phyloP scores from a whole-genome alignment of 495 filamentous ascomycete species.

The Hypoxylon lienhwacheense region DNA sequence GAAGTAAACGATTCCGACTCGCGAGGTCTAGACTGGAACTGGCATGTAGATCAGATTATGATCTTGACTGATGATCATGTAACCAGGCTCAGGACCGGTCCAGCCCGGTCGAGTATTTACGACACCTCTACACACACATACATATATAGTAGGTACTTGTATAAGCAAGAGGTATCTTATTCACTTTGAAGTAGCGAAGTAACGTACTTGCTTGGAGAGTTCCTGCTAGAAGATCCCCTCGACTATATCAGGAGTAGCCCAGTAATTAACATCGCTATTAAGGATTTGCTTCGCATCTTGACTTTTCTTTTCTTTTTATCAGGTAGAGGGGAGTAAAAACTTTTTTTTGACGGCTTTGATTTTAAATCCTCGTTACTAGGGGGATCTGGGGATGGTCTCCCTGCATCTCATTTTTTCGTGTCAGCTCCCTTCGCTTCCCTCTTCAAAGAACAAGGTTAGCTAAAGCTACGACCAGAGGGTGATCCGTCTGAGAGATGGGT shows the following conservation, averaged over 20 bases:
- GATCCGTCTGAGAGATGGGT: constrained; percentile 6
- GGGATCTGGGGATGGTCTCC: constrained; percentile 2
- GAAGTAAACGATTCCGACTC: constrained; percentile 23
- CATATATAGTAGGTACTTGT: neutral
- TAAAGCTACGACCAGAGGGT: constrained; percentile 18
- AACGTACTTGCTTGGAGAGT: constrained; percentile 27
- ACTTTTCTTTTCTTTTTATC: constrained; percentile 9
- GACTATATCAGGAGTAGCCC: too few species aligned
- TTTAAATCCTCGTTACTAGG: constrained; percentile 9
- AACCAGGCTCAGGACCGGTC: constrained; percentile 10
- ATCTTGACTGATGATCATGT: constrained; percentile 27
- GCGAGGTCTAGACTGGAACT: constrained; percentile 26
- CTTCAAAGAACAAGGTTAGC: constrained; percentile 9
- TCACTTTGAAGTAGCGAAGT: constrained; percentile 9
- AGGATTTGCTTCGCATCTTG: constrained; percentile 28
- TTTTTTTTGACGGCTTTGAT: constrained; percentile 7
- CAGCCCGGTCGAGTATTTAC: neutral
- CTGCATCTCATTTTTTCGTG: constrained; percentile 10
- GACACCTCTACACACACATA: constrained; percentile 2
- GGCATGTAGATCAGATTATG: constrained; percentile 27
- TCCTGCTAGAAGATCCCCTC: constrained; percentile 1
- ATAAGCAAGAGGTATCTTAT: constrained; percentile 15
- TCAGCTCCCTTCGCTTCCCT: constrained; percentile 9
- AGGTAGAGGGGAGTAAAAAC: constrained; percentile 10
- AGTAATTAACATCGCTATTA: constrained; percentile 14